A percentile compares a stretch with the other conserved stretches of the same genome.
These are phyloP conservation scores for Pyrus hybrid DNA, from an alignment of 331 rosid species.

Conservation along the genomic window DNA sequence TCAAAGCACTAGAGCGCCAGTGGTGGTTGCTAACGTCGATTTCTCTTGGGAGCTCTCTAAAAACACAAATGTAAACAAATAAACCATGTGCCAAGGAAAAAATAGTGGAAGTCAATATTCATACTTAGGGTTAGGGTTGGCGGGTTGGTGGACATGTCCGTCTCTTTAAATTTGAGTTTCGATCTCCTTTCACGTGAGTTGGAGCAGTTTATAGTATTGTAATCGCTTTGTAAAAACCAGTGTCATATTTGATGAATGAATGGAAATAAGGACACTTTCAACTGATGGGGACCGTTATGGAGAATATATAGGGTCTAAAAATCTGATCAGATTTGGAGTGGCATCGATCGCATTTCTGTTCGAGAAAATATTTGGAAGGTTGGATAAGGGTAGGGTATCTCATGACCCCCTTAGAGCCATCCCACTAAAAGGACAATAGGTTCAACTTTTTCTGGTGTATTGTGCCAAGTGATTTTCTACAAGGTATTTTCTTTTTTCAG, in stretches of 20 bases:
- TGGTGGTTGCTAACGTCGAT: background rate
- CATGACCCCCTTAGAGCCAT: background rate
- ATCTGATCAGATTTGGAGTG: background rate
- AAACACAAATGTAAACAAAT: background rate
- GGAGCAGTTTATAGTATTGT: background rate
- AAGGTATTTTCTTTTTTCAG: background rate
- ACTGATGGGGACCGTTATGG: background rate
- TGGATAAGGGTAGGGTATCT: background rate
- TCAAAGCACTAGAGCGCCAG: background rate
- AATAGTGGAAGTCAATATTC: background rate
- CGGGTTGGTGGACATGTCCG: too few species aligned
- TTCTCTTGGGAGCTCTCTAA: background rate
- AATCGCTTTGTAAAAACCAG: too few species aligned
- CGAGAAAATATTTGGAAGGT: slow-evolving; percentile 6
- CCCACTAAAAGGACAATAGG: background rate
- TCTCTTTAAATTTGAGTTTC: background rate
- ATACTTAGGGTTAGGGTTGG: too few species aligned
- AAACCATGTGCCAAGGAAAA: background rate
- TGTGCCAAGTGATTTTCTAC: background rate
- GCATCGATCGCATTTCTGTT: background rate
- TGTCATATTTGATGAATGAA: background rate
- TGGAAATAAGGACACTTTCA: background rate
- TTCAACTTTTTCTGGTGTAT: background rate
- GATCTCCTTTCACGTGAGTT: too few species aligned
- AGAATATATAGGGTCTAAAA: background rate